Evolutionary conservation across 164 flowering plant species (phyloP).

Genomic region (Cinnamomum chago): DNA sequence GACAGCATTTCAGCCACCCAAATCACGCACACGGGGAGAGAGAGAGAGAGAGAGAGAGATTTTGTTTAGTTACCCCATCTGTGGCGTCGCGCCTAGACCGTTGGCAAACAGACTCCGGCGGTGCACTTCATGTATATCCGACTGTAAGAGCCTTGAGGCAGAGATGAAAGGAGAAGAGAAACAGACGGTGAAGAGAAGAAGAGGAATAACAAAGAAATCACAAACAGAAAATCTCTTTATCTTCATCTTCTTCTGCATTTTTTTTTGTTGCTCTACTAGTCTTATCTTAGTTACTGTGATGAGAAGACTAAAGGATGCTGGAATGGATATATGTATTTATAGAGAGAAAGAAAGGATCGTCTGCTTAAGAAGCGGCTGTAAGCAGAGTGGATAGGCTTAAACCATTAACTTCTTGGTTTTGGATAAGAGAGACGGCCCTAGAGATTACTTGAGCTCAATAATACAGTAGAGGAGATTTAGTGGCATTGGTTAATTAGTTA

Average conservation of each 20-base stretch:
- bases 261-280: background rate
- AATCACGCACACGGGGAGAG: background rate
- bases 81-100: constrained; percentile 37
- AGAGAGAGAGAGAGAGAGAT: constrained; percentile 5
- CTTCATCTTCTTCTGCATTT: background rate
- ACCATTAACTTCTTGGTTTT: too few species aligned
- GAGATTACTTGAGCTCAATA: too few species aligned
- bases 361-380: too few species aligned
- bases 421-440: too few species aligned
- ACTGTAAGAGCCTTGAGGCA: constrained; percentile 1
- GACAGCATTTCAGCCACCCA: background rate
- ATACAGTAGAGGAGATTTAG: too few species aligned
- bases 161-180: background rate
- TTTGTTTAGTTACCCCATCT: constrained; percentile 32
- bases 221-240: background rate
- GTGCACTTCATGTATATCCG: background rate
- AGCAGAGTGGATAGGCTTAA: too few species aligned
- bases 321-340: background rate
- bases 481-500: too few species aligned
- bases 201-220: background rate
- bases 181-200: background rate
- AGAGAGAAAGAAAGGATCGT: too few species aligned
- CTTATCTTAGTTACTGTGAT: too few species aligned
- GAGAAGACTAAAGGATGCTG: too few species aligned
- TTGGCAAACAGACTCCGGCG: constrained; percentile 25